Evolutionary conservation across 2,329 filamentous ascomycete genomes (phyloP).

Genomic region (Clonostachys chloroleuca): DNA sequence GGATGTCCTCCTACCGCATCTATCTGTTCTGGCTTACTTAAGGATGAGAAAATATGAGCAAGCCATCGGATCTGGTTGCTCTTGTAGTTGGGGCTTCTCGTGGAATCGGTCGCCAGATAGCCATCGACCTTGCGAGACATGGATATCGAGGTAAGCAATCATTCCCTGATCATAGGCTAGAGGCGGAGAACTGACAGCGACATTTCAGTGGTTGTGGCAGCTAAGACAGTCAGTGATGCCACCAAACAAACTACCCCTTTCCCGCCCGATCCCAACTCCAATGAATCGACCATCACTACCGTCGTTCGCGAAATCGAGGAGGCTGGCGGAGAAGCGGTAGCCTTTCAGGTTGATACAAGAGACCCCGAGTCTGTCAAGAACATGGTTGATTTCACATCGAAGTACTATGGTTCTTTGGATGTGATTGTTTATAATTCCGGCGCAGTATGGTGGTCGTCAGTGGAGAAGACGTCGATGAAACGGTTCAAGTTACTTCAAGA

Average conservation of each 20-base stretch:
- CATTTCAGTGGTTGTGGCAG: constrained; percentile 66
- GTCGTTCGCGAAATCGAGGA: constrained; percentile 70
- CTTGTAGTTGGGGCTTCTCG: constrained; percentile 72
- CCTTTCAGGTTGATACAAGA: constrained; percentile 69
- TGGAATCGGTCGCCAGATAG: constrained; percentile 76
- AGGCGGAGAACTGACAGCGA: no score
- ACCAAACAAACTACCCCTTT: constrained; percentile 48
- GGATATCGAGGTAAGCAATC: constrained; percentile 59
- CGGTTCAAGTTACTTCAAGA: constrained; percentile 73
- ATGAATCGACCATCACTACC: constrained; percentile 71
- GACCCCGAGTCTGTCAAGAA: constrained; percentile 53
- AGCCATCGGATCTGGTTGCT: constrained; percentile 44
- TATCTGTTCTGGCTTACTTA: no score
- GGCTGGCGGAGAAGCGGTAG: constrained; percentile 57
- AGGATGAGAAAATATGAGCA: background rate
- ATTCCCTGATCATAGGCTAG: no score
- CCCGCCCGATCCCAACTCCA: constrained; percentile 73
- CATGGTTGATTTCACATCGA: constrained; percentile 50
- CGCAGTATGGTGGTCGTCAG: constrained; percentile 79
- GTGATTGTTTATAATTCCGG: constrained; percentile 79
- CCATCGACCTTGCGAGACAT: constrained; percentile 68
- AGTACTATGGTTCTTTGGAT: constrained; percentile 61
- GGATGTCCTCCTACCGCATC: no score
- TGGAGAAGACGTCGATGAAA: constrained; percentile 68
- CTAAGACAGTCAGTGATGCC: constrained; percentile 68